A percentile compares a stretch with the other conserved stretches of the same genome.
Evolutionary conservation across 2,329 filamentous ascomycete species (phyloP).

Genomic region (Neofusicoccum laricinum): DNA sequence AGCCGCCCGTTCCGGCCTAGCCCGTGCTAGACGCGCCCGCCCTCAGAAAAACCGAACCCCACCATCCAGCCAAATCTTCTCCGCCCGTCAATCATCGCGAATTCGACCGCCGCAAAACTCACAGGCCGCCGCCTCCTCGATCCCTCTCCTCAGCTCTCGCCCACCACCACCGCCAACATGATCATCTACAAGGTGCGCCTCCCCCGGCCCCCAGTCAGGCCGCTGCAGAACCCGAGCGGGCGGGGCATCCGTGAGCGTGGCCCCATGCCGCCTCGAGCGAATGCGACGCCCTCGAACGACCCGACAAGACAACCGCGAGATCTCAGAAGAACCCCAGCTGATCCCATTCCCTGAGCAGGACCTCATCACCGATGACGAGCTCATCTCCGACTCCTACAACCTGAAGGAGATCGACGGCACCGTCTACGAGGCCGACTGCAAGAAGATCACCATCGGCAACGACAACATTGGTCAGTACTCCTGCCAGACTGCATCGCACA

Average conservation of each 20-base stretch:
- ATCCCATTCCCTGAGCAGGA: constrained; percentile 60
- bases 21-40: not conserved
- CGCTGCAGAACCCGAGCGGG: constrained; percentile 16
- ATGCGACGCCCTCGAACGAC: constrained; percentile 9
- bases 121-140: constrained; percentile 12
- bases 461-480: constrained; percentile 67
- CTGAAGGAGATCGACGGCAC: constrained; percentile 75
- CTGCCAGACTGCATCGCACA: not conserved
- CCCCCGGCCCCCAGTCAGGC: constrained; percentile 28
- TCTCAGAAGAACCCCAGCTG: not conserved
- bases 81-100: constrained; percentile 14
- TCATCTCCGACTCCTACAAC: constrained; percentile 93
- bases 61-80: constrained; percentile 16
- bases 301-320: constrained; percentile 8
- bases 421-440: constrained; percentile 88
- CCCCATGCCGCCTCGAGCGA: constrained; percentile 12
- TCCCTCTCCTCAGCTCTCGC: constrained; percentile 17
- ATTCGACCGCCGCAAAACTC: constrained; percentile 4
- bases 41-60: constrained; percentile 12
- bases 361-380: constrained; percentile 83
- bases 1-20: not conserved
- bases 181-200: constrained; percentile 56
- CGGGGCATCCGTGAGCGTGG: constrained; percentile 19
- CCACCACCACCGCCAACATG: constrained; percentile 43
- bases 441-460: constrained; percentile 77